Percentiles rank a stretch among this genome's conserved stretches.
These are phyloP conservation scores for Halophytophthora batemanensis DNA, from an alignment of 352 stramenopile species.

Conservation along the genomic window DNA sequence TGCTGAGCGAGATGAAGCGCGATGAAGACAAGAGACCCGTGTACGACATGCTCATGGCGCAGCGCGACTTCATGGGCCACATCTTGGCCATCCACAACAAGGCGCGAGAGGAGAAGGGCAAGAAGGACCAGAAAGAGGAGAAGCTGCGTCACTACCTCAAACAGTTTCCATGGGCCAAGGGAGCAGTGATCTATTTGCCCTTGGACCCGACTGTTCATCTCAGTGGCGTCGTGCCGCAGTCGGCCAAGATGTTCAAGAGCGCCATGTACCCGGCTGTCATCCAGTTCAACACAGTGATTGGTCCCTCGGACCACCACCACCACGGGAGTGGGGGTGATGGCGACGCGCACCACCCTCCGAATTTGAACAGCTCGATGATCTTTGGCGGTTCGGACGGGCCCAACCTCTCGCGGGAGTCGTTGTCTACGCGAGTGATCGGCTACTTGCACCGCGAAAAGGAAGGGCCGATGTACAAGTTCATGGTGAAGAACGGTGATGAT, in stretches of 20 bases:
- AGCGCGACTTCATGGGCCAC: constrained; percentile 94
- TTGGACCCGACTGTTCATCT: constrained; percentile 83
- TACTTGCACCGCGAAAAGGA: constrained; percentile 80
- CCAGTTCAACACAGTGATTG: constrained; percentile 90
- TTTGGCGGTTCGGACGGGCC: constrained; percentile 42
- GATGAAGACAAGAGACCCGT: constrained; percentile 87
- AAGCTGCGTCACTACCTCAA: constrained; percentile 90
- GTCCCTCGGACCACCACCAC: constrained; percentile 37
- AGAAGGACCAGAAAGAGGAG: constrained; percentile 96
- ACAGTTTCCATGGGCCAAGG: constrained; percentile 77
- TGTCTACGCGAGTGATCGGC: constrained; percentile 73
- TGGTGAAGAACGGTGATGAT: constrained; percentile 99
- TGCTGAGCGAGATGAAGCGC: constrained; percentile 93
- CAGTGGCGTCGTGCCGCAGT: constrained; percentile 88
- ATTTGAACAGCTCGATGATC: constrained; percentile 48
- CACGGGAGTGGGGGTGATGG: constrained; percentile 14
- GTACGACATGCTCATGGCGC: constrained; percentile 89
- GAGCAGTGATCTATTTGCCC: constrained; percentile 79
- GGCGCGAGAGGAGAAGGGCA: constrained; percentile 91
- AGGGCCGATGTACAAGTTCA: constrained; percentile 93
- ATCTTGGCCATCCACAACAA: constrained; percentile 92
- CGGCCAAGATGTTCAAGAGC: constrained; percentile 97
- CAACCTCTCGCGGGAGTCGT: constrained; percentile 59
- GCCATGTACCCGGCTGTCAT: constrained; percentile 97
- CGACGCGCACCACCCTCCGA: constrained; percentile 17